Evolutionary conservation across 495 filamentous ascomycete species (phyloP).

Genomic region (Lasiosphaeriaceae sp.): DNA sequence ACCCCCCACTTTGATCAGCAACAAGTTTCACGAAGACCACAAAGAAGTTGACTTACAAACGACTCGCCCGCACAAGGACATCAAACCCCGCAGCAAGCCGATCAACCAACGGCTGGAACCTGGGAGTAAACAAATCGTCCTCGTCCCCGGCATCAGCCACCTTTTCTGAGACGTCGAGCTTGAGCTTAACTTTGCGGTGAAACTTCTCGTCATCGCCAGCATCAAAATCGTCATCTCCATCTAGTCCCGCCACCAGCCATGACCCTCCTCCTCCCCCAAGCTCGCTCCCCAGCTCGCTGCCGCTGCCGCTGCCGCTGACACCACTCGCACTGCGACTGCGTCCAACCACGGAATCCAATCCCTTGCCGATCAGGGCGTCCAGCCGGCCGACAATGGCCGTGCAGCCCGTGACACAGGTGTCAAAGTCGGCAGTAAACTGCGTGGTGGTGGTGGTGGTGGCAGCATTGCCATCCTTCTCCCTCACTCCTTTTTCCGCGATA

Average conservation of each 20-base stretch:
- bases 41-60: conserved; percentile 5
- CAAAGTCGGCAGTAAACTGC: neutral
- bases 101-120: neutral
- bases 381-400: neutral
- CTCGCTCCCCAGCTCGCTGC: neutral
- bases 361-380: neutral
- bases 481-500: neutral
- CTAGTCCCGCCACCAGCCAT: neutral
- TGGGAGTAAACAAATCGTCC: neutral
- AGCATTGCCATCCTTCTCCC: neutral
- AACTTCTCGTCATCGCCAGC: neutral
- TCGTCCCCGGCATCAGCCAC: neutral
- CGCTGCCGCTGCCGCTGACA: neutral
- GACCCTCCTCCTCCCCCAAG: neutral
- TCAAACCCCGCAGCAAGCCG: neutral
- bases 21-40: neutral
- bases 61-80: conserved; percentile 1
- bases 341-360: neutral
- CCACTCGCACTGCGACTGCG: neutral
- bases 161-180: neutral
- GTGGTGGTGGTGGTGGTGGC: neutral
- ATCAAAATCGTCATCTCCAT: neutral
- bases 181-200: neutral
- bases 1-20: neutral
- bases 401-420: neutral